A percentile compares a stretch with the other conserved stretches of the same genome.
Evolutionary conservation across 148 eudicot genomes (phyloP).

Genomic region (Persicaria maculosa): DNA sequence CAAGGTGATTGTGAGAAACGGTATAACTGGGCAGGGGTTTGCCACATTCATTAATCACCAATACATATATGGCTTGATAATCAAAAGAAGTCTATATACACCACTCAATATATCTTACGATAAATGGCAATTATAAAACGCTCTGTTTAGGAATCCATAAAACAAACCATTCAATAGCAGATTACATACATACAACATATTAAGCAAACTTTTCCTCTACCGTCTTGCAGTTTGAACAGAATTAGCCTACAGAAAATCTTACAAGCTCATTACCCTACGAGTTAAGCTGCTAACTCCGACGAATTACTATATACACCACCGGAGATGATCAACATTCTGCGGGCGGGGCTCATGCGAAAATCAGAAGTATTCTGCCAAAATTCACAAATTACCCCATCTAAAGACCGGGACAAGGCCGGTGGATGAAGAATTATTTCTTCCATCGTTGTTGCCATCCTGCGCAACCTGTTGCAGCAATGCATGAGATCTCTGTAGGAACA

Average conservation of each 20-base stretch:
- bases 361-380: conserved; percentile 3
- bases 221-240: not conserved
- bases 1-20: too few species aligned
- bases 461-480: conserved; percentile 18
- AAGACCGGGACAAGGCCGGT: conserved; percentile 13
- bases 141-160: too few species aligned
- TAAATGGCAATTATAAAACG: too few species aligned
- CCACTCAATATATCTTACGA: too few species aligned
- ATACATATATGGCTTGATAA: not conserved
- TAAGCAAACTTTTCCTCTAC: not conserved
- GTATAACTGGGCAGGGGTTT: too few species aligned
- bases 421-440: conserved; percentile 6
- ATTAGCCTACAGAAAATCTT: conserved; percentile 5
- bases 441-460: conserved; percentile 14
- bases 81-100: too few species aligned
- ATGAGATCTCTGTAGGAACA: not conserved
- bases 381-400: conserved; percentile 13
- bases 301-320: not conserved
- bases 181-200: not conserved
- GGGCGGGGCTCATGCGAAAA: not conserved
- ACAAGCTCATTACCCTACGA: conserved; percentile 8
- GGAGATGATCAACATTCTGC: not conserved
- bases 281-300: not conserved
- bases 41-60: not conserved
- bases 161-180: not conserved